phyloP scores from a whole-genome alignment of 805 yeast species.

The Candida rishiriensis region DNA sequence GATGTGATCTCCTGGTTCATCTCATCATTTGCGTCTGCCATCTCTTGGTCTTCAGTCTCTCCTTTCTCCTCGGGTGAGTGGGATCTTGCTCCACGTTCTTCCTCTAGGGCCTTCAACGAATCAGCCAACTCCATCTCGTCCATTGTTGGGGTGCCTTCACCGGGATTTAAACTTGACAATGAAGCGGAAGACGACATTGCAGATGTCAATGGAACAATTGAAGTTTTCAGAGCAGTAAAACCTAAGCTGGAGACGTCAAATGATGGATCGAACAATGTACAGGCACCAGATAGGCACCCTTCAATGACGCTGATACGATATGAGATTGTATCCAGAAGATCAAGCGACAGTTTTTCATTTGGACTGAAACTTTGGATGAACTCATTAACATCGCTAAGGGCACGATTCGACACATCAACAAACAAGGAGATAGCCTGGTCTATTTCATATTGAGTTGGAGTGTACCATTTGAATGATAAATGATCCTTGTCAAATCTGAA shows the following conservation, averaged over 20 bases:
- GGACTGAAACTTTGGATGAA: slow-evolving; percentile 50
- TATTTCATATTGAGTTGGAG: slow-evolving; percentile 55
- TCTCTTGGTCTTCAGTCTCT: neutral
- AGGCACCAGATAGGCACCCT: slow-evolving; percentile 54
- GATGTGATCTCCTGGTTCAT: slow-evolving; percentile 1
- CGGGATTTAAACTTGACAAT: slow-evolving; percentile 2
- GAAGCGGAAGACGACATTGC: slow-evolving; percentile 22
- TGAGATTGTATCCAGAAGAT: slow-evolving; percentile 19
- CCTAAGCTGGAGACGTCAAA: slow-evolving; percentile 31
- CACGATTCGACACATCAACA: slow-evolving; percentile 40
- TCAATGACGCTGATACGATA: slow-evolving; percentile 23
- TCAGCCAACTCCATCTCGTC: slow-evolving; percentile 1
- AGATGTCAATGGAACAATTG: neutral
- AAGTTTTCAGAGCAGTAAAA: slow-evolving; percentile 5
- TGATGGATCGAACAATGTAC: slow-evolving; percentile 71
- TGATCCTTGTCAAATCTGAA: slow-evolving; percentile 44
- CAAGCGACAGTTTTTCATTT: slow-evolving; percentile 18
- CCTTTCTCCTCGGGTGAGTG: neutral
- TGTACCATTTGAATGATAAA: slow-evolving; percentile 68
- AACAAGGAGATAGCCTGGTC: slow-evolving; percentile 58
- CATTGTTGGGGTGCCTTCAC: neutral
- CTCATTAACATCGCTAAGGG: slow-evolving; percentile 49
- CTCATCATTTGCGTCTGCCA: slow-evolving; percentile 1
- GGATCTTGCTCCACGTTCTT: neutral
- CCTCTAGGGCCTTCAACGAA: neutral